Evolutionary conservation across 306 rosid species (phyloP), one percentile per base, ranked within the genome.

Genomic region (Sicyos baderoa): DNA sequence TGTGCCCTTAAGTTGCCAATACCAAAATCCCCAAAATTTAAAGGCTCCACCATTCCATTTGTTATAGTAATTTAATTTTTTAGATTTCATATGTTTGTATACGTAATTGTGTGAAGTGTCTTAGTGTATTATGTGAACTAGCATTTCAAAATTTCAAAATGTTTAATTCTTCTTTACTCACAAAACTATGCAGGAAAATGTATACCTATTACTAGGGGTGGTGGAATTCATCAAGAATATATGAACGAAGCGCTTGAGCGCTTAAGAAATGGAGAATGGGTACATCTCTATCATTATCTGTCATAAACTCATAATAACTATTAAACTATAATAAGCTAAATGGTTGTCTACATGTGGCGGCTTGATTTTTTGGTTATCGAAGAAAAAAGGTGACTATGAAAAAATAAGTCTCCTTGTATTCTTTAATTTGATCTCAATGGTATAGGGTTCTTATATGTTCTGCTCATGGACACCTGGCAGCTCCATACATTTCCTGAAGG

Each of bases 401-500:
- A 7, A 40, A 7, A 40, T 0, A 14, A 13, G 16, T 48, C 17
- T 1, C 52, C 52, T 48, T 48, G n/a, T 48, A 48, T 48, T 48
- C n/a, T 14, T 48, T 48, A 15, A 13, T 48, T 48, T 48, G 17
- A 48, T 48, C 17, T 48, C 5, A 48, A 48, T 48, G 52, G 45
- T 40, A 40, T 35, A 40, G 45, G 45, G 45, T 40, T 40, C 9
- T 7, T 40, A 40, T 40, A 40, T 22, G 44, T 55, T 71, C 13
- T 71, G 6, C 6, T 50, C 17, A 5, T 42, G 48, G 12, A 32
- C 29, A 17, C 32, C 37, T 49, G 61, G 71, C 82, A 92, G 96
- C 69, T 93, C 63, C 97, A 93, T 78, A 86, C 97, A n/a, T 93
- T 93, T 79, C 99, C 96, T 10, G 96, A 93, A 81, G 97, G 97